Conservation (phyloP, 2,329 filamentous ascomycete genomes). For the Fusarium sp. region DNA sequence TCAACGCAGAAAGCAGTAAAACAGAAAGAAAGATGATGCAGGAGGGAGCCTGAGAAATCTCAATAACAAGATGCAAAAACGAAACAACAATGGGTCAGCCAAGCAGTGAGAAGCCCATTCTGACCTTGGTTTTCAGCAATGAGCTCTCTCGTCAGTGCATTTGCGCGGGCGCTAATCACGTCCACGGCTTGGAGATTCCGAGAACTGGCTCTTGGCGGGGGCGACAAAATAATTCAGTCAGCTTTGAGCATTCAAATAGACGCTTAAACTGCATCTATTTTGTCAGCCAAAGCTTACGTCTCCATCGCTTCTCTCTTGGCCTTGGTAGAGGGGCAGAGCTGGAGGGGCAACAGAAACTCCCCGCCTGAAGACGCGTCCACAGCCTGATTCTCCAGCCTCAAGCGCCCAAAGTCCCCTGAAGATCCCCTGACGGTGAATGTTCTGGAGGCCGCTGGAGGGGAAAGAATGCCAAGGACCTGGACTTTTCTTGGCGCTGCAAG, state of each 20-base stretch:
- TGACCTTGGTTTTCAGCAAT: conserved; percentile 13
- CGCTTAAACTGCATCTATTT: not conserved
- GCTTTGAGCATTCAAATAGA: not conserved
- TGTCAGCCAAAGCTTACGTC: not conserved
- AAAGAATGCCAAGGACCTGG: conserved; percentile 36
- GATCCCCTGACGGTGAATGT: conserved; percentile 10
- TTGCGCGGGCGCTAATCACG: conserved; percentile 33
- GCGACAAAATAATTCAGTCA: not conserved
- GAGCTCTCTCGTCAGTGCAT: conserved; percentile 3
- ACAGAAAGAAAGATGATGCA: conserved; percentile 11
- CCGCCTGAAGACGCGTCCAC: conserved; percentile 1
- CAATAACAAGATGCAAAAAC: conserved; percentile 13
- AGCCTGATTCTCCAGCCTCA: conserved; percentile 23
- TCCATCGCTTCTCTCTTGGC: not conserved
- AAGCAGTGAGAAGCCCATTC: conserved; percentile 1
- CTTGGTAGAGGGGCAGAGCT: conserved; percentile 13
- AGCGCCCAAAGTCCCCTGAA: conserved; percentile 11
- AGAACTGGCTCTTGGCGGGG: not conserved
- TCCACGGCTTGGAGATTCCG: not conserved
- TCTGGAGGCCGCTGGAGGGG: conserved; percentile 32
- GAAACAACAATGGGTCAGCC: conserved; percentile 23
- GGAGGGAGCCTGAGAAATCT: conserved; percentile 23
- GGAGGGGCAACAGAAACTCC: conserved; percentile 15
- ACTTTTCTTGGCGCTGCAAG: conserved; percentile 35
- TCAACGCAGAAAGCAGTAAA: conserved; percentile 2